Evolutionary conservation across 331 rosid species (phyloP).

Genomic region (Quercus tomentella): DNA sequence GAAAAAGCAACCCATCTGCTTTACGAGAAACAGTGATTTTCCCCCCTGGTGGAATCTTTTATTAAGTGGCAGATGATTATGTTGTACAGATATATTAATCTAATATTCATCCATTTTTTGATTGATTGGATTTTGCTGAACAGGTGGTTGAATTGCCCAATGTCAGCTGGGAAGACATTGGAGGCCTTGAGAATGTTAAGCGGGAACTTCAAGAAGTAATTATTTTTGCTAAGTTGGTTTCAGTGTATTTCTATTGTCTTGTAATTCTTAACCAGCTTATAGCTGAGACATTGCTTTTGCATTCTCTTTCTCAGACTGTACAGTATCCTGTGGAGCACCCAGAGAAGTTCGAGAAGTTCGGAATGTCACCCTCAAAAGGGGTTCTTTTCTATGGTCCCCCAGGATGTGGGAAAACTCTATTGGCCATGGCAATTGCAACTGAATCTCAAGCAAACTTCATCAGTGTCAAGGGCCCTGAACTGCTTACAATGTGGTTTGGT

Average conservation of each 20-base stretch:
- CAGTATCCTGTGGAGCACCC: slow-evolving; percentile 82
- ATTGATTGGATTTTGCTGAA: background rate
- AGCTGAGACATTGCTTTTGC: background rate
- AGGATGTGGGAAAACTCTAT: slow-evolving; percentile 73
- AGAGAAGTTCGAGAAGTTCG: slow-evolving; percentile 63
- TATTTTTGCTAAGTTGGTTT: background rate
- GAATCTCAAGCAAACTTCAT: slow-evolving; percentile 75
- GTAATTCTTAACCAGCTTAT: background rate
- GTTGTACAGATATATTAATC: slow-evolving; percentile 22
- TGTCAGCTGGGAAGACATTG: slow-evolving; percentile 59
- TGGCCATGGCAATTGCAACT: slow-evolving; percentile 76
- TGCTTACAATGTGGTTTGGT: slow-evolving; percentile 81
- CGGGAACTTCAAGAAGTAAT: slow-evolving; percentile 71
- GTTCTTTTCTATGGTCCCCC: slow-evolving; percentile 83
- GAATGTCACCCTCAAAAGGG: slow-evolving; percentile 84
- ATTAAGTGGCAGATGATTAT: slow-evolving; percentile 36
- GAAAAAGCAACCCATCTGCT: slow-evolving; percentile 66
- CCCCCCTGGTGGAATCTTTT: background rate
- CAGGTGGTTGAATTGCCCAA: slow-evolving; percentile 72
- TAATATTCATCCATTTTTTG: background rate
- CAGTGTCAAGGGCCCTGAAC: slow-evolving; percentile 66
- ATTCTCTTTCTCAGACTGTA: slow-evolving; percentile 44
- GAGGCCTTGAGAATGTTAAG: slow-evolving; percentile 76
- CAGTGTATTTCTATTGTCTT: background rate
- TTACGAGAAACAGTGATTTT: slow-evolving; percentile 48